Evolutionary conservation across 2,329 filamentous ascomycete species (phyloP).

Genomic region (Fusarium stilboides): DNA sequence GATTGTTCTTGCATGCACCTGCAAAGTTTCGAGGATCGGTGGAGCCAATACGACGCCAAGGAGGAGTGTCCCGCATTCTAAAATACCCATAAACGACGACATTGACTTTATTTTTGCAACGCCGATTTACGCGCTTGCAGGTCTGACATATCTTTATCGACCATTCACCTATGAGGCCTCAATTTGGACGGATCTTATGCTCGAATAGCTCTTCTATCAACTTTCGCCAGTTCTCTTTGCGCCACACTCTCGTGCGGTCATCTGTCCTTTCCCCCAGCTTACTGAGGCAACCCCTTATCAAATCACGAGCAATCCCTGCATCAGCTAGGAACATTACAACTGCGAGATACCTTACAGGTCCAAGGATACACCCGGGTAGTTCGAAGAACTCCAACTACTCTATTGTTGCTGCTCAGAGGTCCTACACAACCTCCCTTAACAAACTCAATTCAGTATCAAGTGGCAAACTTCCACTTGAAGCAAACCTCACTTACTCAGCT

Average conservation of each 20-base stretch:
- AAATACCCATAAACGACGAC: slow-evolving; percentile 44
- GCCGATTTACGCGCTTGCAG: slow-evolving; percentile 39
- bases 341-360: slow-evolving; percentile 11
- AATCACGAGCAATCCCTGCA: slow-evolving; percentile 32
- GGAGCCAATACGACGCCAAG: slow-evolving; percentile 40
- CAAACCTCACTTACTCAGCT: slow-evolving; percentile 36
- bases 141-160: slow-evolving; percentile 21
- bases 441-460: slow-evolving; percentile 8
- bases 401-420: slow-evolving; percentile 11
- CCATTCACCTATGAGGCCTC: slow-evolving; percentile 45
- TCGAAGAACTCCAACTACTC: slow-evolving; percentile 5
- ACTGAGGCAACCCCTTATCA: slow-evolving; percentile 29
- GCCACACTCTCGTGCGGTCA: slow-evolving; percentile 33
- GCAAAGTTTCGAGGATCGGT: slow-evolving; percentile 27
- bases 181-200: slow-evolving; percentile 36
- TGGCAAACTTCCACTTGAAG: slow-evolving; percentile 31
- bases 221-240: slow-evolving; percentile 17
- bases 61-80: slow-evolving; percentile 43
- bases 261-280: slow-evolving; percentile 31
- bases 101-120: slow-evolving; percentile 38
- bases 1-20: slow-evolving; percentile 11
- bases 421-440: slow-evolving; percentile 16
- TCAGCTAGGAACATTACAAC: slow-evolving; percentile 21
- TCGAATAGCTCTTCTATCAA: slow-evolving; percentile 26
- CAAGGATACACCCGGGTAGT: neutral